Conservation (phyloP, 805 yeast species). For the Ogataea siamensis region DNA sequence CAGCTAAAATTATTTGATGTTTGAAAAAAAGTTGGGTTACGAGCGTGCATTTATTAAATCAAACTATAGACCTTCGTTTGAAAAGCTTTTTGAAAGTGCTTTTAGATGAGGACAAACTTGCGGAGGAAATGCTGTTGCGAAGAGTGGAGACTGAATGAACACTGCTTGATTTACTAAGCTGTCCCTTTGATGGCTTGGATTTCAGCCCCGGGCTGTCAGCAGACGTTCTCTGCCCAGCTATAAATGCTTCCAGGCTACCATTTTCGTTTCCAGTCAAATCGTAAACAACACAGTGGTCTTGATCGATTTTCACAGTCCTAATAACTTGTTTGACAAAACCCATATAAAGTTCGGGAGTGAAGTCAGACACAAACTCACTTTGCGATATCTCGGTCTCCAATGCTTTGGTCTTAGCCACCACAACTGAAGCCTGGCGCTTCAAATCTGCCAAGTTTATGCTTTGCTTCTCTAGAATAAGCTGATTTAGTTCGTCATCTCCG, state of each 20-base stretch:
- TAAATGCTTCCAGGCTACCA: constrained; percentile 18
- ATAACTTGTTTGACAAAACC: constrained; percentile 19
- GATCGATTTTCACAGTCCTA: constrained; percentile 16
- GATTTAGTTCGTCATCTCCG: constrained; percentile 28
- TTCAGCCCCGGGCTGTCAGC: constrained; percentile 1
- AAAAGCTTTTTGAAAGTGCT: constrained; percentile 26
- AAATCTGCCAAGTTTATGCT: constrained; percentile 25
- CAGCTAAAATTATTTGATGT: constrained; percentile 4
- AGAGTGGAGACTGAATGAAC: constrained; percentile 17
- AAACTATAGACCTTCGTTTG: constrained; percentile 13
- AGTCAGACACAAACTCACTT: constrained; percentile 27
- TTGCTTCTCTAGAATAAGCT: constrained; percentile 20
- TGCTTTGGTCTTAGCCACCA: constrained; percentile 22
- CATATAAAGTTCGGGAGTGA: constrained; percentile 22
- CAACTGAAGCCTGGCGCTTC: constrained; percentile 26
- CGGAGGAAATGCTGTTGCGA: constrained; percentile 2
- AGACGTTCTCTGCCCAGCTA: constrained; percentile 5
- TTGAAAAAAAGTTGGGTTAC: constrained; percentile 3
- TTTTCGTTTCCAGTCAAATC: constrained; percentile 12
- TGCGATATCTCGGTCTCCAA: constrained; percentile 19
- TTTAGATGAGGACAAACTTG: constrained; percentile 11
- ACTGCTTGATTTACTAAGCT: constrained; percentile 18
- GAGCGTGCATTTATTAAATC: constrained; percentile 9
- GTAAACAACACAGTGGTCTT: constrained; percentile 17
- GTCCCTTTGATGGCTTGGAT: constrained; percentile 9